phyloP scores from a whole-genome alignment of 2,329 filamentous ascomycete genomes.

The Acephala macrosclerotiorum region DNA sequence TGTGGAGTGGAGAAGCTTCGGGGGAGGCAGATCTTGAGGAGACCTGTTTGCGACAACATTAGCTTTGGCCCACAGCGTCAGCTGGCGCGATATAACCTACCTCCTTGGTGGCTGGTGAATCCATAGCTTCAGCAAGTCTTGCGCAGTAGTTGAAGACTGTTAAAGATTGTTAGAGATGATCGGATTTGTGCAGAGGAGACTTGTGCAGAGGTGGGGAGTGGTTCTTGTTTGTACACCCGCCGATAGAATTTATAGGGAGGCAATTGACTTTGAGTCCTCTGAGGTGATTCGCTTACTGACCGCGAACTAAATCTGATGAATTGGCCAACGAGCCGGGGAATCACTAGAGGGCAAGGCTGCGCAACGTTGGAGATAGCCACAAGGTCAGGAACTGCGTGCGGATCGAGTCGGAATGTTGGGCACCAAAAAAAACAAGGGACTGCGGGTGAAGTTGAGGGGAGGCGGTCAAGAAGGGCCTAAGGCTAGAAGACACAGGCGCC shows the following conservation, averaged over 20 bases:
- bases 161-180: no score
- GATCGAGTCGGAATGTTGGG: neutral
- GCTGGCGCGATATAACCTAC: neutral
- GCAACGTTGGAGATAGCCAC: neutral
- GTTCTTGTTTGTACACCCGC: no score
- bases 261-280: no score
- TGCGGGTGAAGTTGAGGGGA: neutral
- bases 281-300: no score
- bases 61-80: neutral
- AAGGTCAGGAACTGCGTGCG: neutral
- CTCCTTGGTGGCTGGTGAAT: neutral
- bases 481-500: neutral
- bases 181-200: no score
- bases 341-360: no score
- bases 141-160: no score
- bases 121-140: neutral
- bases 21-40: conserved; percentile 16
- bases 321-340: no score
- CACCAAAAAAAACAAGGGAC: neutral
- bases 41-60: neutral
- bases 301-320: no score
- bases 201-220: no score
- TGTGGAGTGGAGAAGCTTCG: conserved; percentile 10
- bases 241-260: no score
- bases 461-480: no score